Conservation (phyloP, 1,284 basidiomycete species). For the Papiliotrema fonsecae region DNA sequence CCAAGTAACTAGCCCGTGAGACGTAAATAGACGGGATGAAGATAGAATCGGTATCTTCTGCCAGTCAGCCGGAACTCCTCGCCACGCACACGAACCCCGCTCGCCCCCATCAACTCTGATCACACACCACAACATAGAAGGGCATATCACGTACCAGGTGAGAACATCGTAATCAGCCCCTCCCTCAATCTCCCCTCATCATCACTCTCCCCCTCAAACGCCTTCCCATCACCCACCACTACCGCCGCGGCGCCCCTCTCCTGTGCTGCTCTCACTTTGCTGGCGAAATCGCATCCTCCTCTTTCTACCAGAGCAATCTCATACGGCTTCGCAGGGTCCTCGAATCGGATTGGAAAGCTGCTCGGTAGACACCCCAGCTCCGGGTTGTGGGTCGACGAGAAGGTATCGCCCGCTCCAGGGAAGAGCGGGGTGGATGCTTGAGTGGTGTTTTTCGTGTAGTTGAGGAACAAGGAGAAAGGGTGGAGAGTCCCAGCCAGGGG, state of each 20-base stretch:
- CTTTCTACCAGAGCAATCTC: slow-evolving; percentile 77
- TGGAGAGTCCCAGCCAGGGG: slow-evolving; percentile 34
- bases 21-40: slow-evolving; percentile 51
- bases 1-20: slow-evolving; percentile 46
- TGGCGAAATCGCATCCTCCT: slow-evolving; percentile 79
- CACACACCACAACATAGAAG: too few species aligned
- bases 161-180: slow-evolving; percentile 83
- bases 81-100: too few species aligned
- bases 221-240: slow-evolving; percentile 69
- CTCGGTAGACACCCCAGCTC: slow-evolving; percentile 27
- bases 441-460: background rate
- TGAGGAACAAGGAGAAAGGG: slow-evolving; percentile 23
- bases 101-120: too few species aligned
- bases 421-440: background rate
- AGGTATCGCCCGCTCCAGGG: background rate
- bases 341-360: slow-evolving; percentile 19
- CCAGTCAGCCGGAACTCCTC: too few species aligned
- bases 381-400: slow-evolving; percentile 1
- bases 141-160: slow-evolving; percentile 56
- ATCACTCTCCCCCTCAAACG: slow-evolving; percentile 36
- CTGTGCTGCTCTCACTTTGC: slow-evolving; percentile 78
- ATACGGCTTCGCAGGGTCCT: slow-evolving; percentile 11
- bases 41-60: slow-evolving; percentile 49
- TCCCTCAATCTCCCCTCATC: slow-evolving; percentile 66
- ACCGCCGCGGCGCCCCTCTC: slow-evolving; percentile 75